These are phyloP conservation scores for Trichosporon ovoides DNA, from an alignment of 1,284 basidiomycete species.

Conservation along the genomic window DNA sequence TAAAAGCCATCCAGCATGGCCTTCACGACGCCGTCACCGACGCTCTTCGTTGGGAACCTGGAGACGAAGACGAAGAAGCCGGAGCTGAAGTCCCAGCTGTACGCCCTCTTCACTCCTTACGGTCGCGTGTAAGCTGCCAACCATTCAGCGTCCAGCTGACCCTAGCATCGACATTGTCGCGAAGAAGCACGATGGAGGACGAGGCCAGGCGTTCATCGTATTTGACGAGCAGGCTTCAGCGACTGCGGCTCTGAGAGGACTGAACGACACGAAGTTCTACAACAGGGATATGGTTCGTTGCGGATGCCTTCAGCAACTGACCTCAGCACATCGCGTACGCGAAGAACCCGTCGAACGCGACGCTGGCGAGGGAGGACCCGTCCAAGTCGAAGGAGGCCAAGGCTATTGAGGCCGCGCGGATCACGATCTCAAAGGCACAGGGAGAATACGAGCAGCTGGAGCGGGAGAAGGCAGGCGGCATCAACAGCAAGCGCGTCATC, in stretches of 20 bases:
- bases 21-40: constrained; percentile 64
- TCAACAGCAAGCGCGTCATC: constrained; percentile 53
- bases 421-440: constrained; percentile 49
- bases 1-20: constrained; percentile 31
- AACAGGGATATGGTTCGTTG: constrained; percentile 32
- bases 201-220: constrained; percentile 94
- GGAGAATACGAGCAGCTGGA: constrained; percentile 55
- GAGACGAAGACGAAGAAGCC: constrained; percentile 92
- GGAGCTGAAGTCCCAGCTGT: constrained; percentile 78
- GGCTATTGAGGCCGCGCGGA: constrained; percentile 41
- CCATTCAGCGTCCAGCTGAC: too few species aligned
- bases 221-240: constrained; percentile 83
- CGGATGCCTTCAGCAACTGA: neutral
- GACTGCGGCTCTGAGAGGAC: constrained; percentile 82
- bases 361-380: constrained; percentile 55
- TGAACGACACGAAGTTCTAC: constrained; percentile 88
- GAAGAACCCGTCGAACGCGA: constrained; percentile 76
- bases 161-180: constrained; percentile 78
- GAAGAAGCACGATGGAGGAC: constrained; percentile 74
- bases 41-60: constrained; percentile 91
- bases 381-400: constrained; percentile 58
- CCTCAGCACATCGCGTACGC: constrained; percentile 66
- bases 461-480: constrained; percentile 60
- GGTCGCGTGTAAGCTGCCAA: constrained; percentile 66
- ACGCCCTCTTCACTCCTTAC: constrained; percentile 85